A percentile compares a stretch with the other conserved stretches of the same genome.
These are phyloP conservation scores for Scleroderma citrinum DNA, from an alignment of 768 basidiomycete genomes.

Conservation along the genomic window DNA sequence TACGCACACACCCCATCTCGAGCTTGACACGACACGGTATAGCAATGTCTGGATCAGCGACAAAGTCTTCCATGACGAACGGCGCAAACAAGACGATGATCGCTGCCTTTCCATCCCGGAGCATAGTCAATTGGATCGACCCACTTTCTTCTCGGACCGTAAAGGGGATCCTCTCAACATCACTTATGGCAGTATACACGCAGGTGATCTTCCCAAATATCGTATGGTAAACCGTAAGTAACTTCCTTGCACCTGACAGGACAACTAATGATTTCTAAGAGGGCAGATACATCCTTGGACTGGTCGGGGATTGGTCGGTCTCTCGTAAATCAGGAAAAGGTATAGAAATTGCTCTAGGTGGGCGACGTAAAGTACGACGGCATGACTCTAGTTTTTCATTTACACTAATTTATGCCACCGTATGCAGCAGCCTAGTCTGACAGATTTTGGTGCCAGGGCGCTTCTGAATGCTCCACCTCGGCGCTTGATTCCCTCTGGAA, in stretches of 20 bases:
- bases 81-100: slow-evolving; percentile 31
- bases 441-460: slow-evolving; percentile 50
- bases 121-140: slow-evolving; percentile 21
- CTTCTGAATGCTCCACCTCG: slow-evolving; percentile 48
- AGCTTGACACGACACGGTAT: slow-evolving; percentile 16
- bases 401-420: slow-evolving; percentile 2
- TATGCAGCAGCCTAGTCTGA: slow-evolving; percentile 43
- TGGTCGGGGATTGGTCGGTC: slow-evolving; percentile 45
- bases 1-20: slow-evolving; percentile 22
- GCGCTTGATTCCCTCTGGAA: slow-evolving; percentile 35
- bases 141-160: slow-evolving; percentile 56
- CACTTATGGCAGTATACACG: slow-evolving; percentile 58
- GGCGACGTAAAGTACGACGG: slow-evolving; percentile 38
- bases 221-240: slow-evolving; percentile 50
- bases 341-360: slow-evolving; percentile 48
- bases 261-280: slow-evolving; percentile 45
- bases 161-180: slow-evolving; percentile 63
- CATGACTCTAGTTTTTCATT: not conserved
- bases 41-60: slow-evolving; percentile 10
- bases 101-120: slow-evolving; percentile 17
- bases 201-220: slow-evolving; percentile 64
- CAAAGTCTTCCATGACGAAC: slow-evolving; percentile 24
- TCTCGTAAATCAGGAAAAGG: slow-evolving; percentile 51
- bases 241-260: slow-evolving; percentile 10
- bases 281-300: slow-evolving; percentile 55